phyloP scores from a whole-genome alignment of 148 eudicot species.

The Vaccinium vitisidaea region DNA sequence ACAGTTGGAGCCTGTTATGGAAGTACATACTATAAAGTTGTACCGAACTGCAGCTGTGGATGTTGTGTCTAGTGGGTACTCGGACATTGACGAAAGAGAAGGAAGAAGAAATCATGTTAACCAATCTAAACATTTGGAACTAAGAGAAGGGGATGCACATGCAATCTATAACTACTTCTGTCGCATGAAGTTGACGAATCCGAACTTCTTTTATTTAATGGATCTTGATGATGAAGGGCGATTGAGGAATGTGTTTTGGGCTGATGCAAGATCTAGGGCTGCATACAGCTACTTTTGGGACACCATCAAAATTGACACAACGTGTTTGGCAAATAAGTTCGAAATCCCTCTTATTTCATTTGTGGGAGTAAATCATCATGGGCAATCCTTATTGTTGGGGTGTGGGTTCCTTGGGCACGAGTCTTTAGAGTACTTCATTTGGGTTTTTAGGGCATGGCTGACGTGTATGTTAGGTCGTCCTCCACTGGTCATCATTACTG shows the following conservation, averaged over 20 bases:
- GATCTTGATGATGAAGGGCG: conserved; percentile 37
- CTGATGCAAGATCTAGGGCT: conserved; percentile 40
- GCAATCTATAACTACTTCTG: conserved; percentile 38
- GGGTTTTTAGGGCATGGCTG: conserved; percentile 35
- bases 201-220: conserved; percentile 35
- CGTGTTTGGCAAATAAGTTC: conserved; percentile 33
- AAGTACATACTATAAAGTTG: conserved; percentile 36
- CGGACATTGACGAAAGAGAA: conserved; percentile 18
- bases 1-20: conserved; percentile 28
- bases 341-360: conserved; percentile 38
- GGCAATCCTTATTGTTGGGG: conserved; percentile 35
- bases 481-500: conserved; percentile 39
- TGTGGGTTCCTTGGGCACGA: conserved; percentile 41
- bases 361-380: conserved; percentile 39
- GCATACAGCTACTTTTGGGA: conserved; percentile 33
- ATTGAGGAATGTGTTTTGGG: conserved; percentile 40
- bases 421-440: conserved; percentile 29
- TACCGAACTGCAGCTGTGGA: conserved; percentile 29
- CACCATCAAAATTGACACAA: conserved; percentile 32
- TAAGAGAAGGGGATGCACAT: conserved; percentile 39
- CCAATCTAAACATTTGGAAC: conserved; percentile 35
- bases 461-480: conserved; percentile 31
- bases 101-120: conserved; percentile 17
- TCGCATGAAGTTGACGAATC: conserved; percentile 43
- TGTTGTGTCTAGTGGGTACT: conserved; percentile 20